Conservation (phyloP, 73 alveolate species). For the Effrenium voratum region DNA sequence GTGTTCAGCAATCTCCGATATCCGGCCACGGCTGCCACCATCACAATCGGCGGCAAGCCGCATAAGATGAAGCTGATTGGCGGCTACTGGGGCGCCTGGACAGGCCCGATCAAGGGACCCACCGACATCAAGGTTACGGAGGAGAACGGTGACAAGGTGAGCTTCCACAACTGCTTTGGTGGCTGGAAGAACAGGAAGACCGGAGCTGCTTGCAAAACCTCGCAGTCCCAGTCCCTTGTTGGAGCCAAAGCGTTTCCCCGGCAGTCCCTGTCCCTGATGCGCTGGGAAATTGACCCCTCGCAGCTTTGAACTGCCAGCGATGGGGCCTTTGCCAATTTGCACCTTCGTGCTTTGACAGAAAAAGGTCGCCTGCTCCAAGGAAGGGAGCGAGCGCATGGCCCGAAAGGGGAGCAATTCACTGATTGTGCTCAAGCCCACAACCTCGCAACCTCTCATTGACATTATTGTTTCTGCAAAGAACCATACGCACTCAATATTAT, state of each 20-base stretch:
- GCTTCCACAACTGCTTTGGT: conserved; percentile 58
- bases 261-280: neutral
- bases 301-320: too few species aligned
- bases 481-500: too few species aligned
- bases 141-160: conserved; percentile 62
- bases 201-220: conserved; percentile 77
- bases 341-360: neutral
- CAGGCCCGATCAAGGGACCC: conserved; percentile 19
- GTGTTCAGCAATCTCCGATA: conserved; percentile 76
- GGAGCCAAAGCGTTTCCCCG: too few species aligned
- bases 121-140: conserved; percentile 23
- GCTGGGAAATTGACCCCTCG: too few species aligned
- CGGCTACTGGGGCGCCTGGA: conserved; percentile 39
- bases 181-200: conserved; percentile 70
- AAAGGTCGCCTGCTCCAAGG: too few species aligned
- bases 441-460: neutral
- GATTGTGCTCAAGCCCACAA: conserved; percentile 52
- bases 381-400: too few species aligned
- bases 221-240: too few species aligned
- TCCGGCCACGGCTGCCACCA: conserved; percentile 26
- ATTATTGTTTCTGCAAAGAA: too few species aligned
- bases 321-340: neutral
- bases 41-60: conserved; percentile 54
- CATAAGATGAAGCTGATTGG: conserved; percentile 64
- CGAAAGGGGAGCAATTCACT: neutral